These are phyloP conservation scores for Spathaspora girioi DNA, from an alignment of 805 yeast species.

Conservation along the genomic window DNA sequence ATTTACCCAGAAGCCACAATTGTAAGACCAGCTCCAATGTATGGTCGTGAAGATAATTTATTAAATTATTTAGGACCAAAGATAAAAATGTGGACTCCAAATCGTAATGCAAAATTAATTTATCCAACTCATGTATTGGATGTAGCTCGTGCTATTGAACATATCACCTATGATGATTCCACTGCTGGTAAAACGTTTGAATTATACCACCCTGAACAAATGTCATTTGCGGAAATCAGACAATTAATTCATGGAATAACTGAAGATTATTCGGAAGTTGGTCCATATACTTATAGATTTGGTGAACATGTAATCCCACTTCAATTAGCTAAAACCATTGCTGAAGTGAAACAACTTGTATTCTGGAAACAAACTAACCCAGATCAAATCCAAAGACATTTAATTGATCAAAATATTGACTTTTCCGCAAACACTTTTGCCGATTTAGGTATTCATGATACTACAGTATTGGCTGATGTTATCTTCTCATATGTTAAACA, in stretches of 20 bases:
- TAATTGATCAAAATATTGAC: constrained; percentile 62
- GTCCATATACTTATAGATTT: constrained; percentile 41
- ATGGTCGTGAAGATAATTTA: constrained; percentile 69
- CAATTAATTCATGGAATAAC: constrained; percentile 66
- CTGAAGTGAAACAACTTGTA: constrained; percentile 38
- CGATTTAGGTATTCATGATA: constrained; percentile 62
- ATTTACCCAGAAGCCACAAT: constrained; percentile 73
- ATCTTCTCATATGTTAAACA: constrained; percentile 44
- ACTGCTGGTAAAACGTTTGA: constrained; percentile 76
- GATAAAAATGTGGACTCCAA: constrained; percentile 61
- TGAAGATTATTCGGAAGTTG: constrained; percentile 42
- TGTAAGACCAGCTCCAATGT: constrained; percentile 82
- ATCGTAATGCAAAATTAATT: constrained; percentile 57
- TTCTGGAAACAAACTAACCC: constrained; percentile 55
- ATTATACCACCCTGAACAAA: constrained; percentile 67
- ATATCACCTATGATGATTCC: constrained; percentile 75
- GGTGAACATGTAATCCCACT: constrained; percentile 45
- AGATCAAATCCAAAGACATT: constrained; percentile 73
- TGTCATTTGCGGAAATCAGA: constrained; percentile 60
- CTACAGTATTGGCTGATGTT: constrained; percentile 40
- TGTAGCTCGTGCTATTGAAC: constrained; percentile 75
- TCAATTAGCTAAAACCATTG: constrained; percentile 41
- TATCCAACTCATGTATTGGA: constrained; percentile 76
- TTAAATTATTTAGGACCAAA: constrained; percentile 56
- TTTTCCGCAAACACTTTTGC: constrained; percentile 57